phyloP scores from a whole-genome alignment of 2,329 filamentous ascomycete genomes.

The Cryphonectria nitschkei region DNA sequence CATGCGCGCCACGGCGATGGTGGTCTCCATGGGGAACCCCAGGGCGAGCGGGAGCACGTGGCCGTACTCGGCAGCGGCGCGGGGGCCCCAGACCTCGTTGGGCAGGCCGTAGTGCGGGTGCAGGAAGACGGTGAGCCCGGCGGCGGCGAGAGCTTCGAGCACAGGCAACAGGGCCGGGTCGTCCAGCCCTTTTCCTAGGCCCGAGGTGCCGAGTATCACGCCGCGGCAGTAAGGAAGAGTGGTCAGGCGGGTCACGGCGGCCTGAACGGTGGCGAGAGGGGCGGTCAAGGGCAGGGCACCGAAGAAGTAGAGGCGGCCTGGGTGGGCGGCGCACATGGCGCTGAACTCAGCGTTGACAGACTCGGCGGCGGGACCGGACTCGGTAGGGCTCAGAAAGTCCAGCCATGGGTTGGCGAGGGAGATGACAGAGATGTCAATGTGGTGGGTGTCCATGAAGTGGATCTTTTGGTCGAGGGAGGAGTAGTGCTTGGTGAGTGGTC shows the following conservation, averaged over 20 bases:
- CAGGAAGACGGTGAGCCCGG: conserved; percentile 73
- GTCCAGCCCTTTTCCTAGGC: conserved; percentile 79
- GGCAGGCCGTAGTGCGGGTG: conserved; percentile 93
- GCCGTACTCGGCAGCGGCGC: conserved; percentile 71
- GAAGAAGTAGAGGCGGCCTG: conserved; percentile 79
- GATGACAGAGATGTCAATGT: conserved; percentile 81
- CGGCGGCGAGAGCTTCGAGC: conserved; percentile 69
- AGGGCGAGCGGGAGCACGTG: conserved; percentile 85
- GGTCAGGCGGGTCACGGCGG: conserved; percentile 66
- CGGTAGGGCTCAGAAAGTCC: conserved; percentile 71
- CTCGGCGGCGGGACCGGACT: conserved; percentile 66
- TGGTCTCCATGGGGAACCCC: conserved; percentile 91
- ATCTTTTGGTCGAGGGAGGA: conserved; percentile 80
- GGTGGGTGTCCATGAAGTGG: conserved; percentile 84
- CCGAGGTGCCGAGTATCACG: conserved; percentile 86
- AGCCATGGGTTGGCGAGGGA: conserved; percentile 94
- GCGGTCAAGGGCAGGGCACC: conserved; percentile 79
- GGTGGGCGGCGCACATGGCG: conserved; percentile 66
- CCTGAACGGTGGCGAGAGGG: conserved; percentile 61
- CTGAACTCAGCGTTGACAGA: conserved; percentile 81
- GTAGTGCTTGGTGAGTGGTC: conserved; percentile 83
- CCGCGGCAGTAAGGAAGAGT: conserved; percentile 72
- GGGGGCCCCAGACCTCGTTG: conserved; percentile 75
- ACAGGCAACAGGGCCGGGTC: conserved; percentile 74
- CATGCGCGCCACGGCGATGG: conserved; percentile 87